Base-by-base conservation (phyloP, 257 asterid genomes). In the Solanum commersonii region DNA sequence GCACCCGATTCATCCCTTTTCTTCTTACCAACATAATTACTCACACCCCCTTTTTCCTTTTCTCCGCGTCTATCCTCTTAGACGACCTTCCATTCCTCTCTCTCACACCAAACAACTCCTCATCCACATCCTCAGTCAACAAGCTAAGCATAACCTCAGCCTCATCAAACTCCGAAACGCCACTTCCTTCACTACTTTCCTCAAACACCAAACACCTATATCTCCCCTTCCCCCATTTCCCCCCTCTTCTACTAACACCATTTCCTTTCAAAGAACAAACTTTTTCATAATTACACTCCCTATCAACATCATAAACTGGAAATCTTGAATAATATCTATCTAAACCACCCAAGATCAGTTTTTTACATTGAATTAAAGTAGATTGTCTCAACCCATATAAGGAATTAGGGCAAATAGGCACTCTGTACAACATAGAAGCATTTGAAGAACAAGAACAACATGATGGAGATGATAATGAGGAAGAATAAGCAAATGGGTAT, bases 81-180 rank as follows among this genome's bases (percentile, higher is more conserved):
- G 70, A 59, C 16, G 86, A 20, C 87, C 93, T 90, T 6, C 83
- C 90, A 10, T 88, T 91, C 87, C 92, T 94, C 93, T 82, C 90
- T 12, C 87, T 87, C 83, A 87, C 90, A 93, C 70, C 88, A 65
- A 88, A 83, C 84, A 92, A 89, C 91, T 93, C 94, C 85, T 91
- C 94, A n/a, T 89, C 91, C 20, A 90, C 52, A 85, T 93, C 96
- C 86, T 93, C 96, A 77, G 92, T 65, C 93, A 97, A 88, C 95
- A 97, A 94, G 90, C 94, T 93, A 89, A 96, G 99, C 91, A 96
- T 29, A 88, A 83, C 93, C 92, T 97, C 99, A 16, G 94, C 98
- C 92, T 95, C 99, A 70, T 93, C 94, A 23, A 89, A 85, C 56
- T 82, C 93, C 86, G 84, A 91, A 92, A 79, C 2, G 49, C 88